These are phyloP conservation scores for Rhynchospora pubera DNA, from an alignment of 176 grass and related monocot species.

Conservation along the genomic window DNA sequence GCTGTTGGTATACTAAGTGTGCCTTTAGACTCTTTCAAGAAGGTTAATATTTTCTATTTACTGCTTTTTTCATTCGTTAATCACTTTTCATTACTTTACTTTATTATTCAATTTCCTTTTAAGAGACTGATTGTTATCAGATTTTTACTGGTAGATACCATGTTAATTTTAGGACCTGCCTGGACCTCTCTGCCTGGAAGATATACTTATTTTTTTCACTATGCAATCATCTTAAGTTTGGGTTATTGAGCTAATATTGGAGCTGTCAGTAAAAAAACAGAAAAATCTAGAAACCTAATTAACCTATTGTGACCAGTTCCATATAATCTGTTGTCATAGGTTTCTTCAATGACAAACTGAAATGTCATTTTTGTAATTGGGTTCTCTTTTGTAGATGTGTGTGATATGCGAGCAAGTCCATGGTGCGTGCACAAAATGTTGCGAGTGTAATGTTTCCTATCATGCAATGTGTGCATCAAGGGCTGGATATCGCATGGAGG, in stretches of 20 bases:
- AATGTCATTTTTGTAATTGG: background rate
- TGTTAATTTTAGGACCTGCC: background rate
- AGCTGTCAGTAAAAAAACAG: background rate
- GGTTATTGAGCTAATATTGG: background rate
- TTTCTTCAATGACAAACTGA: background rate
- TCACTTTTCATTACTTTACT: background rate
- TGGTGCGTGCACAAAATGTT: constrained; percentile 87
- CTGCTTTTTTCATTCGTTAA: background rate
- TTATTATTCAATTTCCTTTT: too few relatives aligned
- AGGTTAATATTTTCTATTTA: constrained; percentile 38
- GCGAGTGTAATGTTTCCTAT: constrained; percentile 73
- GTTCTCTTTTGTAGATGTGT: constrained; percentile 46
- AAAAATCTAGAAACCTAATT: background rate
- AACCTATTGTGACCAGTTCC: too few relatives aligned
- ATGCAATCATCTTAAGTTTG: background rate
- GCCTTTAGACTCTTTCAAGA: constrained; percentile 65
- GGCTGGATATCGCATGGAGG: constrained; percentile 97
- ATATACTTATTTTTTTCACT: background rate
- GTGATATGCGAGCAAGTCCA: constrained; percentile 88
- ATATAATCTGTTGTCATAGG: too few relatives aligned
- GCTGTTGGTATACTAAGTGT: constrained; percentile 77
- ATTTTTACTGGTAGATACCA: background rate
- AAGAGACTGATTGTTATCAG: background rate
- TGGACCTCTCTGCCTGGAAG: background rate
- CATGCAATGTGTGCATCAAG: constrained; percentile 90